A percentile compares a stretch with the other conserved stretches of the same genome.
Conservation (phyloP, 2,329 filamentous ascomycete genomes). For the Alternaria sp. region DNA sequence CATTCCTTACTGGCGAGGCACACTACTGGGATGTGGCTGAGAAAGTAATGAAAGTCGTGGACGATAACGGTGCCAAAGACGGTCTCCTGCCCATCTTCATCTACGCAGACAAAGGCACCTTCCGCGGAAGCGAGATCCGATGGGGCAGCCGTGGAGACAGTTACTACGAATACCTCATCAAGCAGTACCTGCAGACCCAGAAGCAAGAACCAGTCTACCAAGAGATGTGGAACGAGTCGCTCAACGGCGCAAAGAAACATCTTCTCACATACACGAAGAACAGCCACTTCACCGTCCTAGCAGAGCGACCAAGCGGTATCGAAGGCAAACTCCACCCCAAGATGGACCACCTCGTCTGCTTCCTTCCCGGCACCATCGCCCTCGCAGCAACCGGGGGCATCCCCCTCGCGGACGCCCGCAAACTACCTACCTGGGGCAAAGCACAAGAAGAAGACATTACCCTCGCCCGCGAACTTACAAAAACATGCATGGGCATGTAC, state of each 20-base stretch:
- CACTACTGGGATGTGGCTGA: conserved; percentile 93
- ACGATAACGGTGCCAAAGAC: conserved; percentile 78
- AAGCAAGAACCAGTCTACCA: conserved; percentile 84
- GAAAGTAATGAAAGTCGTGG: conserved; percentile 88
- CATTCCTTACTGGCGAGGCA: conserved; percentile 90
- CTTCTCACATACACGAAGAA: conserved; percentile 86
- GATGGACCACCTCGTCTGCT: conserved; percentile 98
- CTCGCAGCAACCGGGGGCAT: conserved; percentile 82
- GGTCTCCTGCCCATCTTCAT: conserved; percentile 93
- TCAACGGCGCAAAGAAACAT: conserved; percentile 87
- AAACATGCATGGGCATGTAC: conserved; percentile 99
- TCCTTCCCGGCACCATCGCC: conserved; percentile 95
- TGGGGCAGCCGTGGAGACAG: conserved; percentile 94
- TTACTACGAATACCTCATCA: conserved; percentile 98
- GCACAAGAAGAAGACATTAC: conserved; percentile 86
- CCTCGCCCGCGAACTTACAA: conserved; percentile 87
- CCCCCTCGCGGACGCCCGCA: conserved; percentile 75
- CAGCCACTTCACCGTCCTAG: conserved; percentile 85
- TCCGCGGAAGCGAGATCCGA: conserved; percentile 84
- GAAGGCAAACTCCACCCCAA: conserved; percentile 73
- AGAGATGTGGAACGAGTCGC: conserved; percentile 89
- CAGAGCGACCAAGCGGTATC: conserved; percentile 80
- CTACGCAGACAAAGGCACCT: conserved; percentile 77
- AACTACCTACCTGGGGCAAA: conserved; percentile 72
- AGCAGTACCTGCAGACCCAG: conserved; percentile 95